Base-by-base conservation (phyloP, 2,329 filamentous ascomycete species). In the Diaporthe amygdali region DNA sequence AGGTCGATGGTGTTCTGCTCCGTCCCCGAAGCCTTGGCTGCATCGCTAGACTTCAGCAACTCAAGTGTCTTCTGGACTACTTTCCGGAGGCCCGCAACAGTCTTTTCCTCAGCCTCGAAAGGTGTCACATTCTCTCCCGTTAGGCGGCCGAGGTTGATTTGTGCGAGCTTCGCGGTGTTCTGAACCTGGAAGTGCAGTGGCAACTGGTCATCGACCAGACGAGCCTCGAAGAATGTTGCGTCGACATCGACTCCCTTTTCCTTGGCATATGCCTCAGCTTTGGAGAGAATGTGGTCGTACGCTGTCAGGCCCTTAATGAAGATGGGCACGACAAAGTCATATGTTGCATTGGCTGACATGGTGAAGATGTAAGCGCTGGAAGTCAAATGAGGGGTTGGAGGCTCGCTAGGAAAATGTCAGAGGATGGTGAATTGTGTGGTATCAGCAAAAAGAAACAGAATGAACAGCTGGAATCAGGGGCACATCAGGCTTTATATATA, bases 151-250 rank as follows among this genome's bases (percentile, higher is more conserved):
- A 81, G 30, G 64, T 75, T 74, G 56, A 75, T 72, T 63, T 73
- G 75, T 22, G 78, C 77, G 6, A 75, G 74, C 61, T 71, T 74
- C 39, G 78, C 79, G 9, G 77, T 75, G 69, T 77, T 79, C 39
- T 81, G 78, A 10, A 81, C 76, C 70, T 81, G 79, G 74, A 82
- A 81, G 20, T 73, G 74, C 32, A 82, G 74, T 10, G 79, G 80
- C n/a, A 74, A 67, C 74, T 78, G 77, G 74, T 81, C 79, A 10
- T 79, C 76, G 41, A 79, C 73, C 2, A 82, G 76, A 10, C 77
- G 77, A 10, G 78, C 76, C 51, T 77, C 70, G 56, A 76, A 74
- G 71, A 77, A 79, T 17, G 72, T 74, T 30, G 72, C 74, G 70
- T 78, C 72, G 49, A 72, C 75, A 22, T 79, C 75, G 61, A 79